Evolutionary conservation across 257 asterid genomes (phyloP), one percentile per base, ranked within the genome.

Genomic region (Gynochthodes officinalis): DNA sequence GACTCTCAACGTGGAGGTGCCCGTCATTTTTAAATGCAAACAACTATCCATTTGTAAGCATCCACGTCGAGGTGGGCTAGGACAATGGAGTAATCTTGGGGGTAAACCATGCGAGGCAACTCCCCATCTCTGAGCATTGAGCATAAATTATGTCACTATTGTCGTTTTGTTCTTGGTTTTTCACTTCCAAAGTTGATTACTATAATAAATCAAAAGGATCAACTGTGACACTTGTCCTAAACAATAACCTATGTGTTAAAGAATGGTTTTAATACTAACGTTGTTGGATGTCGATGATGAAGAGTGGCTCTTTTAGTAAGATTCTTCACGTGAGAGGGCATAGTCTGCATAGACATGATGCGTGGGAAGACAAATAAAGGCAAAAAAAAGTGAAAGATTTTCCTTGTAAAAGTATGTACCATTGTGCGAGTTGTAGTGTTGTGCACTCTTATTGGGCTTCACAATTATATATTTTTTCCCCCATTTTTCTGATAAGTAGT

Each of bases 301-400:
- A n/a, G n/a, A n/a, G 65, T 28, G 15, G 30, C 11, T 30, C 66
- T 14, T 60, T 19, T 15, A 5, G 3, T 7, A 2, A 52, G 43
- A 37, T 69, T 68, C 50, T 50, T 69, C 64, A 52, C 73, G 73
- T 69, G 73, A 50, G 19, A n/a, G 52, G 23, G 9, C 73, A 53
- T 23, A n/a, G n/a, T n/a, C n/a, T n/a, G n/a, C n/a, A n/a, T n/a
- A n/a, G n/a, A n/a, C n/a, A n/a, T n/a, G n/a, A n/a, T n/a, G n/a
- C n/a, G 35, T n/a, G 50, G 64, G 60, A 25, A 23, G 62, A 35
- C 53, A 53, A 18, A n/a, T n/a, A 69, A 37, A 53, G 53, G 50
- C 40, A 12, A 53, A 69, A 53, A 69, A 69, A 37, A 64, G 37
- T 69, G 14, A 42, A 7, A 3, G 43, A n/a, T 30, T 49, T 68